Evolutionary conservation across 2,329 filamentous ascomycete species (phyloP).

Genomic region (Pestalotiopsis sp.): DNA sequence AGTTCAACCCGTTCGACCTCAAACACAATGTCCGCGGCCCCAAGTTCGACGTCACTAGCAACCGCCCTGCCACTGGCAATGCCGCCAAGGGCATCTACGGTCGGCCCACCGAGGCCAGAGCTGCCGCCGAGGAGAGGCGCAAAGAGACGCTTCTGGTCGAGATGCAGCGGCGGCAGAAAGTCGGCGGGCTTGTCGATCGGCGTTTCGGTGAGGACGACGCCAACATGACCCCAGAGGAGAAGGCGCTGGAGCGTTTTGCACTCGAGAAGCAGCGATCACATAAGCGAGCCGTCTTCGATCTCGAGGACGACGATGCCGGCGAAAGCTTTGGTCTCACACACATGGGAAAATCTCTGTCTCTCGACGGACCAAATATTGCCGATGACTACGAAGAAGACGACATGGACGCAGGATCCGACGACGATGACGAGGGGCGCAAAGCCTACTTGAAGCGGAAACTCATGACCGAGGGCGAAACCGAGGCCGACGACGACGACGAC

Average conservation of each 20-base stretch:
- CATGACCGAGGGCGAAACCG: slow-evolving; percentile 48
- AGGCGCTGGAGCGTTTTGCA: slow-evolving; percentile 88
- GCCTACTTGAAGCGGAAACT: slow-evolving; percentile 58
- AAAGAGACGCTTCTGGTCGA: slow-evolving; percentile 85
- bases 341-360: slow-evolving; percentile 72
- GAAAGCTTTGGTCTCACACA: slow-evolving; percentile 77
- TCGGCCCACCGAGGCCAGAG: slow-evolving; percentile 82
- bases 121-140: slow-evolving; percentile 85
- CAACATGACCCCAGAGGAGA: slow-evolving; percentile 89
- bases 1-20: slow-evolving; percentile 97
- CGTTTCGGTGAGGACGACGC: slow-evolving; percentile 96
- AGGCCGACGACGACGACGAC: slow-evolving; percentile 53
- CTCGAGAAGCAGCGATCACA: slow-evolving; percentile 80
- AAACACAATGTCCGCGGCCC: slow-evolving; percentile 76
- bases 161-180: slow-evolving; percentile 86
- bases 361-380: slow-evolving; percentile 54
- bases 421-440: slow-evolving; percentile 58
- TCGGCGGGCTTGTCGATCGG: slow-evolving; percentile 88
- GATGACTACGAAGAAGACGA: slow-evolving; percentile 86
- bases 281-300: slow-evolving; percentile 83
- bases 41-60: slow-evolving; percentile 84
- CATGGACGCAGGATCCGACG: slow-evolving; percentile 62
- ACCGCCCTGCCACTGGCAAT: slow-evolving; percentile 54
- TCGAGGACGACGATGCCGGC: slow-evolving; percentile 76
- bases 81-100: slow-evolving; percentile 65